These are phyloP conservation scores for Aciculosporium take DNA, from an alignment of 2,329 filamentous ascomycete genomes.

Conservation along the genomic window DNA sequence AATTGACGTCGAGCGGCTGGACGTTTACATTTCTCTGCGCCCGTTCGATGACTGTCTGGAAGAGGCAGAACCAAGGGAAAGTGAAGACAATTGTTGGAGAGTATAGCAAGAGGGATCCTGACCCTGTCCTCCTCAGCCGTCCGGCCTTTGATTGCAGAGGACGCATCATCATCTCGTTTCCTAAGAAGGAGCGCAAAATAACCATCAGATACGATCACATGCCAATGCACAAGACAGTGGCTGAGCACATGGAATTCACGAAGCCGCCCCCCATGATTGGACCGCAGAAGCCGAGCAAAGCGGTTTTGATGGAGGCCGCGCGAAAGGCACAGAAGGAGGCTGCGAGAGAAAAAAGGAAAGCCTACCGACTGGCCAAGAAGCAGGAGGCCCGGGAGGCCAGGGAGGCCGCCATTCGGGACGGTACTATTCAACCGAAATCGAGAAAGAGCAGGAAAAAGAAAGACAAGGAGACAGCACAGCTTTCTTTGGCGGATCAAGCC, in stretches of 20 bases:
- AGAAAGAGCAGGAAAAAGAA: conserved; percentile 14
- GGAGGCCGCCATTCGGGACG: not conserved
- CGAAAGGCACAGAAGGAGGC: conserved; percentile 15
- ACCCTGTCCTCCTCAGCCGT: conserved; percentile 30
- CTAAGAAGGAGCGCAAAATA: conserved; percentile 30
- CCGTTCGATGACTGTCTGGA: conserved; percentile 37
- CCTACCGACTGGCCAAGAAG: conserved; percentile 14
- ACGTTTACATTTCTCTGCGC: conserved; percentile 39
- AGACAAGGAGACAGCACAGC: conserved; percentile 7
- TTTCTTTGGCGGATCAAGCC: conserved; percentile 6
- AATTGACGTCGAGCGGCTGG: conserved; percentile 34
- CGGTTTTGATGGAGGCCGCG: conserved; percentile 1
- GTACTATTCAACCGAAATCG: conserved; percentile 10
- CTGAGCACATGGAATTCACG: conserved; percentile 31
- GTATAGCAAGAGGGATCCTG: conserved; percentile 33
- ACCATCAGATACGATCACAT: conserved; percentile 42
- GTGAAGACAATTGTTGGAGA: conserved; percentile 30
- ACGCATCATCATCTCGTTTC: conserved; percentile 34
- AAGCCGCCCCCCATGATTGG: conserved; percentile 27
- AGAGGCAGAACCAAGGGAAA: conserved; percentile 28
- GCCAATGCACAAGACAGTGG: conserved; percentile 41
- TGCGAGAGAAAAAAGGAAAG: conserved; percentile 12
- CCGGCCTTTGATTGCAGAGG: conserved; percentile 47
- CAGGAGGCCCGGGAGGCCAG: conserved; percentile 15
- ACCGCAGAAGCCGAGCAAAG: conserved; percentile 11